Percentiles rank a stretch among this genome's conserved stretches.
Evolutionary conservation across 345 rosid genomes (phyloP).

Genomic region (Geranium brycei): DNA sequence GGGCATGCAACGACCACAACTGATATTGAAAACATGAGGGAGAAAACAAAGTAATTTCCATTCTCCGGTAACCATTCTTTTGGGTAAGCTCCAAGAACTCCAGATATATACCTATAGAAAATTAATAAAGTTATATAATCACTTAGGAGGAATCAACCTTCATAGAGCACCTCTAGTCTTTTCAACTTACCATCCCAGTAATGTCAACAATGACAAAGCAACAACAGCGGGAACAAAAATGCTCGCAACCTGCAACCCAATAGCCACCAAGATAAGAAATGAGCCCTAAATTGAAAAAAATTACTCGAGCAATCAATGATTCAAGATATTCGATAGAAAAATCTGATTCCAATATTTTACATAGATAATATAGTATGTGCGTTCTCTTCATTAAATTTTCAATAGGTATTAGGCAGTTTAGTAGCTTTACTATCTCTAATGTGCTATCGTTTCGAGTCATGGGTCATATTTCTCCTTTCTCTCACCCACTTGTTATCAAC

Average conservation of each 20-base stretch:
- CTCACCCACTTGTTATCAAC: not conserved
- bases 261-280: too few species aligned
- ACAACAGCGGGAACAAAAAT: not conserved
- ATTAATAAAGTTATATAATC: not conserved
- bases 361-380: too few species aligned
- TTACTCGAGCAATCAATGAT: not conserved
- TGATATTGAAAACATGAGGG: slow-evolving; percentile 95
- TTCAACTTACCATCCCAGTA: too few species aligned
- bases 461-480: not conserved
- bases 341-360: not conserved
- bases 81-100: slow-evolving; percentile 77
- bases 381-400: not conserved
- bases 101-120: slow-evolving; percentile 60
- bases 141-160: not conserved
- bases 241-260: not conserved
- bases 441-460: not conserved
- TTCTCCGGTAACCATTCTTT: slow-evolving; percentile 71
- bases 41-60: slow-evolving; percentile 79
- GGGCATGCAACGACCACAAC: slow-evolving; percentile 99
- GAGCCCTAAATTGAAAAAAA: too few species aligned
- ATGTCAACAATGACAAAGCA: not conserved
- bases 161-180: too few species aligned
- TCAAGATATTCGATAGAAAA: not conserved
- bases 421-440: not conserved
- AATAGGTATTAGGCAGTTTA: not conserved